Conservation (phyloP, 2,329 filamentous ascomycete genomes). For the Fusarium sp. region DNA sequence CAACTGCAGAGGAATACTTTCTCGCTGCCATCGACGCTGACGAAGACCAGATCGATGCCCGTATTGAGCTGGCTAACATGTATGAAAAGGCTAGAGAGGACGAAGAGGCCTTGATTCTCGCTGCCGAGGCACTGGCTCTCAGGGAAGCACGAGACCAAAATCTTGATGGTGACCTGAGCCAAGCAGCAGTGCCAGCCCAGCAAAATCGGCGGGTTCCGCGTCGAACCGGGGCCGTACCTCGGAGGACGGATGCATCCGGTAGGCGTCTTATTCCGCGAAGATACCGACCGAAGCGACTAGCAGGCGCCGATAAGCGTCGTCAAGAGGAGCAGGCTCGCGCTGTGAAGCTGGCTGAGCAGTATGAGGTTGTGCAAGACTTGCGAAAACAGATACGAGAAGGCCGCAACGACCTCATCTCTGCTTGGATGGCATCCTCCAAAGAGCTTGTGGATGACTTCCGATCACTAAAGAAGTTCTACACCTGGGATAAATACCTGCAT, state of each 20-base stretch:
- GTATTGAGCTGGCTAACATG: constrained; percentile 83
- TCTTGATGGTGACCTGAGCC: constrained; percentile 8
- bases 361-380: constrained; percentile 58
- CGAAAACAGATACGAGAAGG: constrained; percentile 57
- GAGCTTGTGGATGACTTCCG: constrained; percentile 73
- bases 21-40: constrained; percentile 80
- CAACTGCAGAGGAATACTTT: constrained; percentile 82
- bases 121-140: constrained; percentile 79
- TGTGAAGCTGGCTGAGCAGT: constrained; percentile 55
- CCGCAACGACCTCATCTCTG: constrained; percentile 56
- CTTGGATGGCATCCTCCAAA: constrained; percentile 70
- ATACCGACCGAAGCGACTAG: constrained; percentile 61
- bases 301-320: constrained; percentile 57
- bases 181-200: not conserved
- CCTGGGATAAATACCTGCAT: constrained; percentile 73
- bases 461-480: constrained; percentile 72
- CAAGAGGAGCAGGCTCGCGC: constrained; percentile 59
- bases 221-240: constrained; percentile 19
- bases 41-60: constrained; percentile 78
- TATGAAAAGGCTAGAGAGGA: constrained; percentile 81
- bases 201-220: constrained; percentile 24
- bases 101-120: constrained; percentile 81
- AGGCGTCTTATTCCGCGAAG: constrained; percentile 51
- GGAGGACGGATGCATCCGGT: constrained; percentile 18
- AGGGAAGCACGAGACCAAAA: constrained; percentile 59